Conservation (phyloP, 345 rosid genomes). For the Syzygium oleosum region DNA sequence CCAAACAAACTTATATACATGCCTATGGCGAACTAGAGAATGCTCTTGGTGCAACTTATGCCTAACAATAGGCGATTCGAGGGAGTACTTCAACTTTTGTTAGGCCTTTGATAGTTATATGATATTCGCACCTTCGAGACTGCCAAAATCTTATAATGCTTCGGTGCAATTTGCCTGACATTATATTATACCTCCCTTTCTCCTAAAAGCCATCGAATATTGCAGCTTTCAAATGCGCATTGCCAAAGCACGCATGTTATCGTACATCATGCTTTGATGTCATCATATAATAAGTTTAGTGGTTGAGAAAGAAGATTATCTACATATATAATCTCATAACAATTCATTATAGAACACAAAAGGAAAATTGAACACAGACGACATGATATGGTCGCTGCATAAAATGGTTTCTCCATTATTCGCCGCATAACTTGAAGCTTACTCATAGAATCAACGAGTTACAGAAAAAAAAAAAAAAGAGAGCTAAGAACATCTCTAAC, state of each 20-base stretch:
- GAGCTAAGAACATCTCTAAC: neutral
- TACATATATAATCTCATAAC: neutral
- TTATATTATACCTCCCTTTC: neutral
- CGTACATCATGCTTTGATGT: neutral
- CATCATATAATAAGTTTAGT: neutral
- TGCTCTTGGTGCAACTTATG: neutral
- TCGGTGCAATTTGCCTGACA: neutral
- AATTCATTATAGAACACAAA: neutral
- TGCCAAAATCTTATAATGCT: neutral
- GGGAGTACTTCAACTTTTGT: neutral
- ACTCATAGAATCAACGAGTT: neutral
- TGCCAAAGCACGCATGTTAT: neutral
- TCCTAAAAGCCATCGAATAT: neutral
- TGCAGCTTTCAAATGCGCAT: neutral
- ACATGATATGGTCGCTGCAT: neutral
- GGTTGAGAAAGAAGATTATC: neutral
- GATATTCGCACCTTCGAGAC: neutral
- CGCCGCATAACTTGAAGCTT: neutral
- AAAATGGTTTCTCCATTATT: neutral
- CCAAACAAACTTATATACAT: neutral
- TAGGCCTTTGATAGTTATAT: neutral
- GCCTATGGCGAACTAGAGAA: neutral
- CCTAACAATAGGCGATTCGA: neutral
- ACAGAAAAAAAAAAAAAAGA: neutral
- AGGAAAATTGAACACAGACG: neutral